Base-by-base conservation (phyloP, 1,139 yeast genomes). In the Pichia cactophila region DNA sequence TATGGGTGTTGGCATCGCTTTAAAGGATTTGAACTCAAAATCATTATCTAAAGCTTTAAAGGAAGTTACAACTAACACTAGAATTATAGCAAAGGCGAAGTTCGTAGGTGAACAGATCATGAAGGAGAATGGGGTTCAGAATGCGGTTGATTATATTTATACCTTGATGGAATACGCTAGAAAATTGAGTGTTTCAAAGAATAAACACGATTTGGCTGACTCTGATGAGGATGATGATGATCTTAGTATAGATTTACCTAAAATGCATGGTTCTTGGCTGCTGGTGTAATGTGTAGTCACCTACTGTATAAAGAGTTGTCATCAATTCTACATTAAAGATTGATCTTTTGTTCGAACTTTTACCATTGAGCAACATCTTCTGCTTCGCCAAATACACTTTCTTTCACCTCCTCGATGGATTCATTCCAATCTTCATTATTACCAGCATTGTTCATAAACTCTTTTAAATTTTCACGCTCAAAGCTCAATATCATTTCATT, bases 311-410 rank as follows among this genome's bases (percentile, higher is more conserved):
- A 3, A 12, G 14, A 10, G 11, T 31, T 31, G 12, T 31, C 35
- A 31, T 31, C 11, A 31, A 14, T 12, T 31, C 16, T 31, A 31
- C 12, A 17, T 17, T 10, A 3, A 31, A 31, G 35, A 31, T 14
- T 31, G 5, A 12, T 10, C 12, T 10, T 4, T 12, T 31, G 6
- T 31, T 3, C 35, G 1, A 31, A 12, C 11, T 14, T 33, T 26
- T 42, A 89, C 97, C 97, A 90, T 57, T 83, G 85, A 26, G 96
- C 86, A 45, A 89, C 88, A 61, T 85, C 90, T 63, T 88, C 97
- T 5, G 95, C 95, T 65, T 89, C 97, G 1, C 97, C 97, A 66
- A 90, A 89, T n/a, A 88, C 84, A 43, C 92, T 82, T 50, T 81
- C 79, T 43, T 82, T 85, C 59, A 47, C 74, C 31, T 71, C 71